phyloP scores from a whole-genome alignment of 768 basidiomycete genomes.

The Coprinellus aureogranulatus region DNA sequence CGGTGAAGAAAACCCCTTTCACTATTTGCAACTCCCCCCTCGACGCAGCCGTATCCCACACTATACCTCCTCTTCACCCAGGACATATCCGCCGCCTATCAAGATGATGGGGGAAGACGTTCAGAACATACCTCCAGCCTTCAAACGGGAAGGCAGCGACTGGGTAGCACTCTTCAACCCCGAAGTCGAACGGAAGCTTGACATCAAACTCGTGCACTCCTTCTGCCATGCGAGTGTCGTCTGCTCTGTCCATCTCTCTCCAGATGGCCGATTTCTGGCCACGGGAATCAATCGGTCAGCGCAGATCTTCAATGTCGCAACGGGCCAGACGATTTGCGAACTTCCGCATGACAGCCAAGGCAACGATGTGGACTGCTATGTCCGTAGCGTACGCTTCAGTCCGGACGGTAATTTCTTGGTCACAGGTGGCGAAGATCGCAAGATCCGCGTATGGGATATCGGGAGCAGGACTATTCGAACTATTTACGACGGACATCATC shows the following conservation, averaged over 20 bases:
- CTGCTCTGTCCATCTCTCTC: slow-evolving; percentile 93
- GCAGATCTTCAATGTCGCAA: slow-evolving; percentile 92
- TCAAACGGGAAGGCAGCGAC: too few relatives aligned
- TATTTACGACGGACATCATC: slow-evolving; percentile 80
- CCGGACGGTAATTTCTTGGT: slow-evolving; percentile 85
- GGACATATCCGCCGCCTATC: too few relatives aligned
- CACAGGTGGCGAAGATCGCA: slow-evolving; percentile 90
- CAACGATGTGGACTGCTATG: slow-evolving; percentile 83
- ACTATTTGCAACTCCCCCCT: too few relatives aligned
- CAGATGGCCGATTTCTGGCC: slow-evolving; percentile 87
- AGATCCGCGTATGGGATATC: slow-evolving; percentile 91
- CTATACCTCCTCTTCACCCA: too few relatives aligned
- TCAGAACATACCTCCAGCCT: too few relatives aligned
- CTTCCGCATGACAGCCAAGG: slow-evolving; percentile 66
- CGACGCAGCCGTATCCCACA: too few relatives aligned
- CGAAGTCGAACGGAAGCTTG: too few relatives aligned
- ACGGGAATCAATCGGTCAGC: slow-evolving; percentile 95
- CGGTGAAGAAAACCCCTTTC: too few relatives aligned
- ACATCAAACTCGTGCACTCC: too few relatives aligned
- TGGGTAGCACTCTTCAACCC: too few relatives aligned
- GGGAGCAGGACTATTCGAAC: slow-evolving; percentile 68
- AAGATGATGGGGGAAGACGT: too few relatives aligned
- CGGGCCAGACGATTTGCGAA: slow-evolving; percentile 78
- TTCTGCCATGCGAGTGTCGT: too few relatives aligned
- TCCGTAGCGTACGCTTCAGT: slow-evolving; percentile 88